Evolutionary conservation across 1,139 yeast genomes (phyloP).

Genomic region (Yamadazyma membranifaciens): DNA sequence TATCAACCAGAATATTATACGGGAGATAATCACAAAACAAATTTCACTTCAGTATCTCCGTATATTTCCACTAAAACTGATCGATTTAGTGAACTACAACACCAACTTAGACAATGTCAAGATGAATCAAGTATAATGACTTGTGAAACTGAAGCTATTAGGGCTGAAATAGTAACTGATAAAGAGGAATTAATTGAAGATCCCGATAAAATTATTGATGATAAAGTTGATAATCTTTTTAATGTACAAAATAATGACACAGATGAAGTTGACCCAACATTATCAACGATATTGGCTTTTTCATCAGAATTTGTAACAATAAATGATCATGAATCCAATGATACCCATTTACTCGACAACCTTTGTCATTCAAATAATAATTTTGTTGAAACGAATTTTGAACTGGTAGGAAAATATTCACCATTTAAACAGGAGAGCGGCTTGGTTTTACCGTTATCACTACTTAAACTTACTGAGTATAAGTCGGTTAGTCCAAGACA

Average conservation of each 20-base stretch:
- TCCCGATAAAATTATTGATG: conserved; percentile 22
- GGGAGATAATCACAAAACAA: too few species aligned
- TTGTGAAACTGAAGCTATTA: conserved; percentile 19
- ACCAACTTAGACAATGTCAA: conserved; percentile 24
- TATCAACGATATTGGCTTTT: conserved; percentile 7
- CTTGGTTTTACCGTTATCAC: conserved; percentile 23
- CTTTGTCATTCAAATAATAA: conserved; percentile 7
- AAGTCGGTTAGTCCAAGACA: conserved; percentile 22
- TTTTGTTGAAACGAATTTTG: conserved; percentile 7
- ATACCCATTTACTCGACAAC: conserved; percentile 9
- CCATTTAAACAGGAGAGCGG: conserved; percentile 9
- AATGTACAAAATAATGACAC: conserved; percentile 11
- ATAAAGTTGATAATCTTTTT: conserved; percentile 16
- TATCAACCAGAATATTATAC: too few species aligned
- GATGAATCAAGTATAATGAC: conserved; percentile 18
- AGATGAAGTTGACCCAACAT: conserved; percentile 8
- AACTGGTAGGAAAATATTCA: conserved; percentile 3
- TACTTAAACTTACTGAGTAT: conserved; percentile 17
- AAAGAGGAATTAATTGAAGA: conserved; percentile 20
- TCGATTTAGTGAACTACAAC: background rate
- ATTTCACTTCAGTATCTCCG: background rate
- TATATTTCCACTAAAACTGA: background rate
- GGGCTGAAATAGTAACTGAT: conserved; percentile 21
- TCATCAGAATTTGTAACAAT: conserved; percentile 15
- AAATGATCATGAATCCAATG: conserved; percentile 6